These are phyloP conservation scores for Boletus tomentosulus DNA, from an alignment of 768 basidiomycete species.

Conservation along the genomic window DNA sequence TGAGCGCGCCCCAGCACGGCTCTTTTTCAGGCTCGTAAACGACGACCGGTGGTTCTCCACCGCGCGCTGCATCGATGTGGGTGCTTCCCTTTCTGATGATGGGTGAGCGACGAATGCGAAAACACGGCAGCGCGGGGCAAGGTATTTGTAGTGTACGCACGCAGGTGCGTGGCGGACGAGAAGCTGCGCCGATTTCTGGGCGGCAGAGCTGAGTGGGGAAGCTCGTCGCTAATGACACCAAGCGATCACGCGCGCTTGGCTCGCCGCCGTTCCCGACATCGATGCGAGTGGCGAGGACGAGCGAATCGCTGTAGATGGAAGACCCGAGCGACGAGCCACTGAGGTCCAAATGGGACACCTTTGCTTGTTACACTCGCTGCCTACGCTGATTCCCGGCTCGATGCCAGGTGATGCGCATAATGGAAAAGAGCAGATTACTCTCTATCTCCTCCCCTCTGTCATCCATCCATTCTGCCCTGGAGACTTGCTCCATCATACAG, in stretches of 20 bases:
- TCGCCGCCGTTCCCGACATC: background rate
- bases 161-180: constrained; percentile 3
- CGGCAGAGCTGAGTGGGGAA: background rate
- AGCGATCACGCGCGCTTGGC: too few species aligned
- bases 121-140: background rate
- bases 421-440: constrained; percentile 72
- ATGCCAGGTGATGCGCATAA: constrained; percentile 57
- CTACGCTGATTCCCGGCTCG: constrained; percentile 59
- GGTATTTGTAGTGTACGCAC: constrained; percentile 7
- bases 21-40: constrained; percentile 87
- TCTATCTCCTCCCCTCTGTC: too few species aligned
- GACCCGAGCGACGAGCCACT: constrained; percentile 88
- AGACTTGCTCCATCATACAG: too few species aligned
- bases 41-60: constrained; percentile 83
- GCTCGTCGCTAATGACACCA: constrained; percentile 13
- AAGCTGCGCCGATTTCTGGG: constrained; percentile 7
- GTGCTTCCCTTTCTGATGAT: background rate
- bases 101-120: background rate
- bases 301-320: constrained; percentile 16
- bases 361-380: constrained; percentile 19
- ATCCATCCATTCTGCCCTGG: too few species aligned
- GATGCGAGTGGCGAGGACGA: background rate
- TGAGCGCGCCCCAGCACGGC: constrained; percentile 79
- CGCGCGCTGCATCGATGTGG: constrained; percentile 62
- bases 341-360: constrained; percentile 41